Percentiles rank a stretch among this genome's conserved stretches.
Evolutionary conservation across 805 yeast genomes (phyloP).

Genomic region (Monosporozyma aquatica): DNA sequence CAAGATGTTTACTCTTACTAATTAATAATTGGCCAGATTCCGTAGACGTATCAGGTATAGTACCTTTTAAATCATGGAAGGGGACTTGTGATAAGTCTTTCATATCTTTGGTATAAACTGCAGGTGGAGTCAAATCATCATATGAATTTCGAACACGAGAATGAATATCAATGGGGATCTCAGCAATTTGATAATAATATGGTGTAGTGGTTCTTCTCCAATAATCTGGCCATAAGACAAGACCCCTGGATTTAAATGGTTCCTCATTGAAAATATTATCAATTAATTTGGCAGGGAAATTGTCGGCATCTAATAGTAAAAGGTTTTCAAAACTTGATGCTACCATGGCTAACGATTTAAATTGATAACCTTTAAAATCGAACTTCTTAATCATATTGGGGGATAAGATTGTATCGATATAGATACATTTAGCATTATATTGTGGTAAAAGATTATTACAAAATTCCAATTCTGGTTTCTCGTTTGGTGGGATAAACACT

Average conservation of each 20-base stretch:
- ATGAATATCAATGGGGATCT: conserved; percentile 38
- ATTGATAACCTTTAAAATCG: conserved; percentile 54
- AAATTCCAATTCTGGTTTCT: conserved; percentile 51
- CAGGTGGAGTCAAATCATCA: conserved; percentile 32
- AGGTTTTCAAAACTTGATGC: conserved; percentile 70
- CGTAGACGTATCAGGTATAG: conserved; percentile 61
- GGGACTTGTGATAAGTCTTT: conserved; percentile 31
- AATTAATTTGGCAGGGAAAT: conserved; percentile 59
- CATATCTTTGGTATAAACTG: conserved; percentile 18
- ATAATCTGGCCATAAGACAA: conserved; percentile 76
- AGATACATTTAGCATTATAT: conserved; percentile 51
- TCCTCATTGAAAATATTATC: conserved; percentile 50
- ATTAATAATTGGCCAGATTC: conserved; percentile 70
- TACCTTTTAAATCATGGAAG: conserved; percentile 51
- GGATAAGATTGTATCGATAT: conserved; percentile 48
- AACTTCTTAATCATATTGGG: conserved; percentile 34
- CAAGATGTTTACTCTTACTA: conserved; percentile 51
- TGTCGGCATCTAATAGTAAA: conserved; percentile 67
- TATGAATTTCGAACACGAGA: conserved; percentile 33
- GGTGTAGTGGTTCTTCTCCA: conserved; percentile 85
- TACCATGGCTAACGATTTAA: conserved; percentile 60
- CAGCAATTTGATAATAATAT: conserved; percentile 61
- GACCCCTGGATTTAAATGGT: conserved; percentile 45
- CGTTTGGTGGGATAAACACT: conserved; percentile 57
- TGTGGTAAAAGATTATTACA: conserved; percentile 54